These are phyloP conservation scores for Salicornia ramosissima DNA, from an alignment of 148 eudicot genomes.

Conservation along the genomic window DNA sequence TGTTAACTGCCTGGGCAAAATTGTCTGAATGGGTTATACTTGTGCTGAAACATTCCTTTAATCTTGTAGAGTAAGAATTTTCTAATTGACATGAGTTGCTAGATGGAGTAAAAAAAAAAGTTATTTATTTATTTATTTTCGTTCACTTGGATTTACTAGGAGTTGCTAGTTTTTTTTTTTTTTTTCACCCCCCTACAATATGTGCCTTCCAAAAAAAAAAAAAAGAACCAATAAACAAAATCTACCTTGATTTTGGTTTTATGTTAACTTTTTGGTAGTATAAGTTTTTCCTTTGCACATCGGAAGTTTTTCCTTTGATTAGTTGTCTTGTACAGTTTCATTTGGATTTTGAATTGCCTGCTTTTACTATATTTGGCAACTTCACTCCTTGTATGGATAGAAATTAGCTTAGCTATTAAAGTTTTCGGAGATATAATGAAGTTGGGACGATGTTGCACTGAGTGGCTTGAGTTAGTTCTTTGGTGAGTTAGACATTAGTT, in stretches of 20 bases:
- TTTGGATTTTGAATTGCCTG: constrained; percentile 2
- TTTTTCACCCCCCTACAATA: neutral
- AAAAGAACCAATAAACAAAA: neutral
- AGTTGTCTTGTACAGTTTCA: constrained; percentile 8
- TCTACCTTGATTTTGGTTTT: neutral
- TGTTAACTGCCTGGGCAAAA: neutral
- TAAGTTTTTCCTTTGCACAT: neutral
- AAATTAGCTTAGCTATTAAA: neutral
- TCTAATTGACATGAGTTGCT: constrained; percentile 16
- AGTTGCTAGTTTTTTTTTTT: constrained; percentile 2
- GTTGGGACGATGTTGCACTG: neutral
- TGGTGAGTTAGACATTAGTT: neutral
- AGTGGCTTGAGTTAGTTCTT: too few relatives aligned
- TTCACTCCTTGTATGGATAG: too few relatives aligned
- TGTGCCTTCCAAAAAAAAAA: neutral
- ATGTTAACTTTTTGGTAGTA: constrained; percentile 5
- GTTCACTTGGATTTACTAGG: neutral
- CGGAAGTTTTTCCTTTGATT: too few relatives aligned
- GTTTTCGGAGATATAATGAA: too few relatives aligned
- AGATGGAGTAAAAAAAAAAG: constrained; percentile 13
- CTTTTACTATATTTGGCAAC: neutral
- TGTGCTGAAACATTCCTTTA: constrained; percentile 4
- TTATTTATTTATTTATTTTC: constrained; percentile 16
- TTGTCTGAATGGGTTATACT: neutral
- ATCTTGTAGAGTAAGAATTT: constrained; percentile 1